These are phyloP conservation scores for Willaertia magna DNA, from an alignment of 208 protist genomes.

Conservation along the genomic window DNA sequence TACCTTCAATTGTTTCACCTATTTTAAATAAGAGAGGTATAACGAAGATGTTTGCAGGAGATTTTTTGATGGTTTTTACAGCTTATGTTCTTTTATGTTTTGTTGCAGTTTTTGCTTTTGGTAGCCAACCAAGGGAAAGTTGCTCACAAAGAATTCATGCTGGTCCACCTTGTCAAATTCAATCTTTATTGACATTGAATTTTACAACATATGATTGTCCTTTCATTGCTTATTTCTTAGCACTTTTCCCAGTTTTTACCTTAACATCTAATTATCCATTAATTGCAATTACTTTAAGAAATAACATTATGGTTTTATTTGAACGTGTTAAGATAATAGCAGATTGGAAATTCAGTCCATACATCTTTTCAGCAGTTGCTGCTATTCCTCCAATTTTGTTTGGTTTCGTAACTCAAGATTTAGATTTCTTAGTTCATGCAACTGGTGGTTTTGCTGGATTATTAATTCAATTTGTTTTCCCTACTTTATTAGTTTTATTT, in stretches of 20 bases:
- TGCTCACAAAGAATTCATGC: conserved; percentile 11
- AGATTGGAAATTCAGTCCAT: conserved; percentile 11
- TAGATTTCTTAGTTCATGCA: conserved; percentile 29
- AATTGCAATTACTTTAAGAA: conserved; percentile 39
- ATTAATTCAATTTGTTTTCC: conserved; percentile 38
- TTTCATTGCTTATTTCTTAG: conserved; percentile 30
- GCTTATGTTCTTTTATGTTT: conserved; percentile 28
- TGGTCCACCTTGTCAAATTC: conserved; percentile 9
- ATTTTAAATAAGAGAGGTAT: conserved; percentile 29
- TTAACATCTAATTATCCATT: conserved; percentile 40
- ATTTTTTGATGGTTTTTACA: conserved; percentile 22
- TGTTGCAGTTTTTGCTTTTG: conserved; percentile 29
- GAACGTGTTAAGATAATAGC: not conserved
- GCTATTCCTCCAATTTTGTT: conserved; percentile 25
- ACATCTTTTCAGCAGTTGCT: conserved; percentile 24
- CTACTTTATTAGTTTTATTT: conserved; percentile 23
- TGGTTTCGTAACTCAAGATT: conserved; percentile 27
- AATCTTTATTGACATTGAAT: conserved; percentile 13
- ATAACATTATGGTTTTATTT: conserved; percentile 34
- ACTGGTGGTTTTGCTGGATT: conserved; percentile 38
- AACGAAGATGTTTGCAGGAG: conserved; percentile 14
- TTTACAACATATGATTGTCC: conserved; percentile 12
- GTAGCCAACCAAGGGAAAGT: conserved; percentile 5
- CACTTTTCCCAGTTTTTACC: conserved; percentile 42
- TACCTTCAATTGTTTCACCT: conserved; percentile 31